These are phyloP conservation scores for Teunomyces gatunensis DNA, from an alignment of 805 yeast species.

Conservation along the genomic window DNA sequence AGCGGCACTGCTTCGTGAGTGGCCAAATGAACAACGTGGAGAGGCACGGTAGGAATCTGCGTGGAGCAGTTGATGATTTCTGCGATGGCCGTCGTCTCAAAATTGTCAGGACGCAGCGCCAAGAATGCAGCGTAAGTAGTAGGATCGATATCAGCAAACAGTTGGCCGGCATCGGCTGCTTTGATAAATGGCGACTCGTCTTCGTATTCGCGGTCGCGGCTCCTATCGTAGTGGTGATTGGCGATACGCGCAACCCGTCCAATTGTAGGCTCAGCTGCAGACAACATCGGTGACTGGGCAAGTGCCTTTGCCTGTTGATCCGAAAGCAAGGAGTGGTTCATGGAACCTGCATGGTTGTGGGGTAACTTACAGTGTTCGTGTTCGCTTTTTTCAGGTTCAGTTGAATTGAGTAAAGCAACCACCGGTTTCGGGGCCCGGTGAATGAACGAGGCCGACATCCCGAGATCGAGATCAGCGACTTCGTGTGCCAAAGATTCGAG, in stretches of 20 bases:
- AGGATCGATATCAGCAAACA: constrained; percentile 41
- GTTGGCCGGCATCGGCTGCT: constrained; percentile 15
- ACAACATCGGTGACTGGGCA: constrained; percentile 53
- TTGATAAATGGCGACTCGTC: constrained; percentile 23
- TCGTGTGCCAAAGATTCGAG: constrained; percentile 15
- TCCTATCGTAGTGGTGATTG: constrained; percentile 21
- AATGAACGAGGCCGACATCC: constrained; percentile 40
- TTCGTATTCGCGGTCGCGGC: constrained; percentile 16
- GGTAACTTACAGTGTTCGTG: constrained; percentile 32
- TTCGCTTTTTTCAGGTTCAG: constrained; percentile 18
- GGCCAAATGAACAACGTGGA: constrained; percentile 90
- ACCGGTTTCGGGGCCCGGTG: constrained; percentile 39
- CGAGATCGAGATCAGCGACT: constrained; percentile 33
- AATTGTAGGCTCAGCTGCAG: constrained; percentile 57
- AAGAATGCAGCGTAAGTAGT: constrained; percentile 68
- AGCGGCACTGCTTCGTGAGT: constrained; percentile 80
- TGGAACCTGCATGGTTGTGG: constrained; percentile 23
- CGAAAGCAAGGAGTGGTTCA: constrained; percentile 36
- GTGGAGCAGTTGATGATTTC: constrained; percentile 65
- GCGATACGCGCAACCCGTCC: constrained; percentile 46
- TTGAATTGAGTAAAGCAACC: constrained; percentile 24
- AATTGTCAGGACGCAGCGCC: constrained; percentile 83
- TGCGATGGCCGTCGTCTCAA: constrained; percentile 81
- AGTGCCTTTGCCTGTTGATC: constrained; percentile 52
- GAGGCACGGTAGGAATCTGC: constrained; percentile 55